Base-by-base conservation (phyloP, 495 filamentous ascomycete species). In the Immersiella caudata region DNA sequence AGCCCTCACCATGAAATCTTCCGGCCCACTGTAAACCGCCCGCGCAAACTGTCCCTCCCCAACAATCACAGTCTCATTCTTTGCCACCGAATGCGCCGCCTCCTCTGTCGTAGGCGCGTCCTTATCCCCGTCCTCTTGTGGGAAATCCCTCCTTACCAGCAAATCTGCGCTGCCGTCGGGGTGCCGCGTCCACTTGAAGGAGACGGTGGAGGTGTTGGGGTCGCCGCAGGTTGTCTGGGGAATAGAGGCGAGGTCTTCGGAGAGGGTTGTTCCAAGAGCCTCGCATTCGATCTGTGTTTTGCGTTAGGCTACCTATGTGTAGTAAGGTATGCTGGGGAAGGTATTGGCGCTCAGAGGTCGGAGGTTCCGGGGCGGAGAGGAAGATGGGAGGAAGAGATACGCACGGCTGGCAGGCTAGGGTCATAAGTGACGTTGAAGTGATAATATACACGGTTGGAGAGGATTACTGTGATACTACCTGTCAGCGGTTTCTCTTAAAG, bases 1-100 rank as follows among this genome's bases (percentile, higher is more conserved):
- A 1, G 74, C 72, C 51, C 8, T 14, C 26, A 79, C 62, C 14
- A 50, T 64, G 62, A 79, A 79, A 62, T 74, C 71, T 67, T 66
- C 27, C 22, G 76, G 74, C 0, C 79, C 79, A 3, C 33, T n/a
- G 56, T 79, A 80, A 52, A 75, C 66, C 65, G 14, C 24, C 14
- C 63, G 68, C 24, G 12, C 56, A n/a, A 74, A 63, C 22, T 61
- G 20, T 7, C 64, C 67, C 27, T 61, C 33, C 7, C 71, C 75
- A n/a, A 70, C 36, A 0, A 67, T 20, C 5, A 55, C 67, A 1
- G 66, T 65, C 18, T 67, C 62, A 5, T 36, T 26, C 24, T 16
- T 24, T 1, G 52, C 20, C 20, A 74, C 49, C 16, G 55, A 18
- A 50, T 68, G 65, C 1, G 69, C 51, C 6, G 60, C 70, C 52